These are phyloP conservation scores for Murraya paniculata DNA, from an alignment of 345 rosid genomes.

Conservation along the genomic window DNA sequence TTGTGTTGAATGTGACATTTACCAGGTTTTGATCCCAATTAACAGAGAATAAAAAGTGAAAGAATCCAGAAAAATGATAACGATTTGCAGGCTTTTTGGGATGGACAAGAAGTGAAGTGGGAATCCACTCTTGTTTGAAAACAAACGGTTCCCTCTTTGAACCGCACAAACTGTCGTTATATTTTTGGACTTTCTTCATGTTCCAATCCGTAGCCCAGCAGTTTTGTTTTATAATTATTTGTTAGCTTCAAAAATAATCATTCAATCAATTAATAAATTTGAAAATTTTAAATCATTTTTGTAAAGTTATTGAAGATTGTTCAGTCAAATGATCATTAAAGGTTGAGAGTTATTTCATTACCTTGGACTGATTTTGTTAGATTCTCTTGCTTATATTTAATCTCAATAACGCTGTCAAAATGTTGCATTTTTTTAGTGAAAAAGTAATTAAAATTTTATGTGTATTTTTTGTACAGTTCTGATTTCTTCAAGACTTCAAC, in stretches of 20 bases:
- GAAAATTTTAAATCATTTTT: not conserved
- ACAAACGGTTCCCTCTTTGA: not conserved
- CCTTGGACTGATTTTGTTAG: no score
- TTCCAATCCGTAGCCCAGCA: not conserved
- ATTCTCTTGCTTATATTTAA: no score
- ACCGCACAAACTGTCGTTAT: conserved; percentile 18
- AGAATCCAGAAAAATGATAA: no score
- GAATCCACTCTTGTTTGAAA: conserved; percentile 1
- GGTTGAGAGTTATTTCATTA: no score
- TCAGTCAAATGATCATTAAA: no score
- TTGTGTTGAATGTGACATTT: not conserved
- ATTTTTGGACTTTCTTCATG: not conserved
- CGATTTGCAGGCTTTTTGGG: not conserved
- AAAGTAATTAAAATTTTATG: no score
- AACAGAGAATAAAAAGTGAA: not conserved
- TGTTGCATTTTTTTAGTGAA: no score
- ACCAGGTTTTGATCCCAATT: not conserved
- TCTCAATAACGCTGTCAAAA: no score
- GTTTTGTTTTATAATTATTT: not conserved
- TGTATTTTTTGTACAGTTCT: no score
- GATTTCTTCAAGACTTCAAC: no score
- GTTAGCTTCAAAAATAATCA: not conserved
- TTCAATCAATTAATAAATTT: not conserved
- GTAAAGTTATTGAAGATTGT: no score
- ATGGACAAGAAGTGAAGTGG: not conserved